Evolutionary conservation across 192 early-diverging fungal genomes (phyloP), one percentile per base, ranked within the genome.

Genomic region (Gamsiella multidivaricata): DNA sequence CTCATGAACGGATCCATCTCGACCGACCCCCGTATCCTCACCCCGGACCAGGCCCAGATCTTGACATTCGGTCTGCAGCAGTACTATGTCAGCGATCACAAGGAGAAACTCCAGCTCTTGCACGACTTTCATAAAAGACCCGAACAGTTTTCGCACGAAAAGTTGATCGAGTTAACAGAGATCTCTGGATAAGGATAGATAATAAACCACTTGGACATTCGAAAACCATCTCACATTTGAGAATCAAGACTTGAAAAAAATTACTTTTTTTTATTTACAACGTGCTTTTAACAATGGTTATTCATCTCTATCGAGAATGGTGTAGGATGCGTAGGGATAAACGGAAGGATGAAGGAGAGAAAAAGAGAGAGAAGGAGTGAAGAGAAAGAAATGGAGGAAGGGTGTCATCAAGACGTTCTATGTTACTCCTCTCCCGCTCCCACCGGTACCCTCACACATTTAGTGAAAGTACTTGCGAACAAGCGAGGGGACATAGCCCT

Each of bases 1-100:
- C 85, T 98, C 32, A 97, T 98, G 96, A 81, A 88, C 14, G 96
- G 96, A 20, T 92, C 94, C 61, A 57, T 91, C 36, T 82, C 87
- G 4, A 82, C 81, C 15, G 80, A 87, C 20, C 72, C 81, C 18
- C 81, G 73, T 12, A 70, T 88, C 43, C 62, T 97, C 29, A 87
- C 85, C 14, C 49, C 86, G 15, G 78, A 84, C 20, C 91, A 92
- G 33, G 95, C 95, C 4, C 92, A 94, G 80, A 86, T 89, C 51
- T 80, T 98, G 83, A 90, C 90, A 8, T 82, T 89, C 70, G 87
- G 88, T 61, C 81, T 95, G 70, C 96, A 96, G 75, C 83, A 92
- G 78, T 98, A 95, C 71, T 98, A 98, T 72, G 89, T 93, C 6
- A 91, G 90, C 51, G 94, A 94, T 11, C 79, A 84, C 1, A 80